A percentile compares a stretch with the other conserved stretches of the same genome.
These are phyloP conservation scores for Scheffersomyces quercinus DNA, from an alignment of 1,139 yeast genomes.

Conservation along the genomic window DNA sequence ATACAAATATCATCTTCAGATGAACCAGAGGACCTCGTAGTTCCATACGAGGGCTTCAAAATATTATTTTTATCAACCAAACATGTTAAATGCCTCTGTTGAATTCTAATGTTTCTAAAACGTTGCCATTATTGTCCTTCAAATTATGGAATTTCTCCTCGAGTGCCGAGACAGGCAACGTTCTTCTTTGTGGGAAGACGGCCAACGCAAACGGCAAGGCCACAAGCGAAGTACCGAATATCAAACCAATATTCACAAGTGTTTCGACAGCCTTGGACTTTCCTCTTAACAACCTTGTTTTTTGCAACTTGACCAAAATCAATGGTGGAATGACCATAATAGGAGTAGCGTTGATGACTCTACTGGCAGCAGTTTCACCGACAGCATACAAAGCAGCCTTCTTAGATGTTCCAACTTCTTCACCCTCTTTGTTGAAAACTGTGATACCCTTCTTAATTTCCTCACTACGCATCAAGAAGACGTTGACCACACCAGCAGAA, in stretches of 20 bases:
- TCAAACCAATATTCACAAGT: slow-evolving; percentile 75
- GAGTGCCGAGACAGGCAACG: slow-evolving; percentile 54
- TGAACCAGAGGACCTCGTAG: too few relatives aligned
- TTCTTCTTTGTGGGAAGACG: slow-evolving; percentile 87
- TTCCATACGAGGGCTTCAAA: too few relatives aligned
- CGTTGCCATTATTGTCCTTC: slow-evolving; percentile 64
- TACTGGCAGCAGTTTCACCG: slow-evolving; percentile 92
- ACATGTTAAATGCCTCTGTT: slow-evolving; percentile 81
- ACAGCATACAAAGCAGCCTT: slow-evolving; percentile 90
- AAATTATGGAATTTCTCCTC: slow-evolving; percentile 64
- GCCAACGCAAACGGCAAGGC: slow-evolving; percentile 95
- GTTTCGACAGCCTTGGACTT: slow-evolving; percentile 66
- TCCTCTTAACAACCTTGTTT: slow-evolving; percentile 59
- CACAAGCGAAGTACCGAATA: slow-evolving; percentile 78
- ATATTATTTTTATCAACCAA: too few relatives aligned
- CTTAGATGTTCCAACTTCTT: slow-evolving; percentile 73
- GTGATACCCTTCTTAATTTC: slow-evolving; percentile 83
- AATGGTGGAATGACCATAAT: slow-evolving; percentile 95
- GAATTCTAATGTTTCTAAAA: slow-evolving; percentile 66
- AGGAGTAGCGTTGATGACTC: slow-evolving; percentile 96
- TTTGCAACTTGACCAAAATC: slow-evolving; percentile 73
- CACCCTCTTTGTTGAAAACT: slow-evolving; percentile 71
- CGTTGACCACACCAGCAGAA: slow-evolving; percentile 92
- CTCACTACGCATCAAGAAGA: slow-evolving; percentile 91
- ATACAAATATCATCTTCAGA: too few relatives aligned